A percentile compares a stretch with the other conserved stretches of the same genome.
phyloP scores from a whole-genome alignment of 257 asterid species.

The Plantago major region DNA sequence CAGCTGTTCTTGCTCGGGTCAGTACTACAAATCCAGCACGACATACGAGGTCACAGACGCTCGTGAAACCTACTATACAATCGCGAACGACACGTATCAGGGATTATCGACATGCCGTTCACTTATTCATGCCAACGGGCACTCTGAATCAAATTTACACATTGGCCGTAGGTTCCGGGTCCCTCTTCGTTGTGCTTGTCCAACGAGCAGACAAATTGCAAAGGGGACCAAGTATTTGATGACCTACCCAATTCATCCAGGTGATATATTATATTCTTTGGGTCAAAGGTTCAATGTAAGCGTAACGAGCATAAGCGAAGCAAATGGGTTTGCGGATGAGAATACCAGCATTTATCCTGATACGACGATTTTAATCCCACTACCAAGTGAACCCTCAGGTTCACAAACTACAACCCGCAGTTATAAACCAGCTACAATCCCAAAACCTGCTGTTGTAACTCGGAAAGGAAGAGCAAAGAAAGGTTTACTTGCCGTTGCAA shows the following conservation, averaged over 20 bases:
- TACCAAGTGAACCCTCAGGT: constrained; percentile 29
- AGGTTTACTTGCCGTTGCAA: constrained; percentile 16
- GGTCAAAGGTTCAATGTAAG: constrained; percentile 38
- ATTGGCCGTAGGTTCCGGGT: constrained; percentile 32
- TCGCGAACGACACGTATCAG: constrained; percentile 46
- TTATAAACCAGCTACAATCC: background rate
- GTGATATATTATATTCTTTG: constrained; percentile 29
- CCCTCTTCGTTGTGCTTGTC: constrained; percentile 59
- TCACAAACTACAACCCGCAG: constrained; percentile 13
- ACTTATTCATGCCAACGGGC: constrained; percentile 19
- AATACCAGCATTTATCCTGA: constrained; percentile 28
- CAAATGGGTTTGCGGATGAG: constrained; percentile 35
- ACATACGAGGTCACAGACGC: constrained; percentile 20
- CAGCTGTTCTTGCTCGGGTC: constrained; percentile 43
- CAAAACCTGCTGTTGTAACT: constrained; percentile 9
- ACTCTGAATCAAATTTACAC: constrained; percentile 15
- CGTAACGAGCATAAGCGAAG: constrained; percentile 22
- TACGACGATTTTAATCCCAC: constrained; percentile 43
- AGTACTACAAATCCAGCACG: constrained; percentile 33
- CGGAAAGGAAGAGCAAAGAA: constrained; percentile 21
- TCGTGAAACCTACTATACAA: constrained; percentile 28
- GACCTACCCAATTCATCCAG: constrained; percentile 36
- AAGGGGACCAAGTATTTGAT: constrained; percentile 31
- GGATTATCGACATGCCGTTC: constrained; percentile 49
- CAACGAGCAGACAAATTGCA: constrained; percentile 31